phyloP scores from a whole-genome alignment of 768 basidiomycete genomes.

The Lactifluus volemus region DNA sequence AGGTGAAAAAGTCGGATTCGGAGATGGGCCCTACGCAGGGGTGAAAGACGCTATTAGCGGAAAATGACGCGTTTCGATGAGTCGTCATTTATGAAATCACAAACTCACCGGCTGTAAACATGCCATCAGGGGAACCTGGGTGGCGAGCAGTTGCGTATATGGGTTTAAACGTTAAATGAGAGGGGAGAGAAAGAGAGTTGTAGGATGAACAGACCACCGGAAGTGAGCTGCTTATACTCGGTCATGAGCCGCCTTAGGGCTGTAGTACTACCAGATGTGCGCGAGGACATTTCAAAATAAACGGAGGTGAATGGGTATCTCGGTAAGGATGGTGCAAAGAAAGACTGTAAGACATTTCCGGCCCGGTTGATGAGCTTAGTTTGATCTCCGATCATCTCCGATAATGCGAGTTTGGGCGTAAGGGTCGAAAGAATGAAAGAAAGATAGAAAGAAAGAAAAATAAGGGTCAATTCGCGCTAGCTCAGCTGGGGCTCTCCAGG shows the following conservation, averaged over 20 bases:
- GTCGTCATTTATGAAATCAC: background rate
- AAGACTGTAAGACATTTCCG: background rate
- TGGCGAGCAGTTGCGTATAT: background rate
- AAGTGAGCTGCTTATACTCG: slow-evolving; percentile 80
- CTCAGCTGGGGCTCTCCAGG: background rate
- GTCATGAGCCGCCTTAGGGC: slow-evolving; percentile 86
- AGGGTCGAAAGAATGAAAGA: no score
- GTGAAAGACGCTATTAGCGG: background rate
- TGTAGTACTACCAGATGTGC: slow-evolving; percentile 50
- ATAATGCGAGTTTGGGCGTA: background rate
- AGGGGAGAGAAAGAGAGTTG: background rate
- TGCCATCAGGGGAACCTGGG: slow-evolving; percentile 79
- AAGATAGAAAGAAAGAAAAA: no score
- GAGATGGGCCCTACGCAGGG: slow-evolving; percentile 61
- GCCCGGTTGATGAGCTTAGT: background rate
- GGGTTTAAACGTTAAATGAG: background rate
- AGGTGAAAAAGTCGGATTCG: slow-evolving; percentile 90
- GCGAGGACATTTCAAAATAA: slow-evolving; percentile 44
- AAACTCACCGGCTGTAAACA: slow-evolving; percentile 84
- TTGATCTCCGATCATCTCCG: background rate
- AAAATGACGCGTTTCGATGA: background rate
- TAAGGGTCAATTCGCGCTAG: background rate
- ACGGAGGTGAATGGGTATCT: background rate
- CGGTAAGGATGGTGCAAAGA: background rate
- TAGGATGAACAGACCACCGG: slow-evolving; percentile 44